Evolutionary conservation across 495 filamentous ascomycete genomes (phyloP).

Genomic region (Copromyces sp.): DNA sequence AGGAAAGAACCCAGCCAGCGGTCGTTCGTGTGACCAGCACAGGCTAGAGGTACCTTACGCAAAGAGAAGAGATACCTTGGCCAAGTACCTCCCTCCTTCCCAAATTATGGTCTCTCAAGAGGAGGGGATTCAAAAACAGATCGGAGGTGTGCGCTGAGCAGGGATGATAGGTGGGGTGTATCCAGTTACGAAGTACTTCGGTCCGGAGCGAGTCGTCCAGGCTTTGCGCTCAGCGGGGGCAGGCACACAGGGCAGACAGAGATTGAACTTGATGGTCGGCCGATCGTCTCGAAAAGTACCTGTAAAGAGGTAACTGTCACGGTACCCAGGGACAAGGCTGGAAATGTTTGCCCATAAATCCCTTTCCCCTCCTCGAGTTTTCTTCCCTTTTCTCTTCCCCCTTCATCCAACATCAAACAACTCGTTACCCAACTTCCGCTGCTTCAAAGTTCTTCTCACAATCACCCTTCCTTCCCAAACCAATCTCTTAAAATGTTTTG

Average conservation of each 20-base stretch:
- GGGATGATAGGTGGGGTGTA: not conserved
- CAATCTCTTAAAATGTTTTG: not conserved
- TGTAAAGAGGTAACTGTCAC: not conserved
- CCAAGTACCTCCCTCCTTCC: not conserved
- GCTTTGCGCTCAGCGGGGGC: not conserved
- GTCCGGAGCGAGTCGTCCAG: not conserved
- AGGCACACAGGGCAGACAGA: not conserved
- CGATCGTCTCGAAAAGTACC: not conserved
- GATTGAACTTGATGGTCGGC: not conserved
- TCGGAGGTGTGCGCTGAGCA: not conserved
- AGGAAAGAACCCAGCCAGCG: not conserved
- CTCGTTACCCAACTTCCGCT: not conserved
- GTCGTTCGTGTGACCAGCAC: not conserved
- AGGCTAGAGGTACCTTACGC: not conserved
- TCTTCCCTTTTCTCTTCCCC: not conserved
- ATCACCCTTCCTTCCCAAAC: not conserved
- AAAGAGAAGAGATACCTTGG: not conserved
- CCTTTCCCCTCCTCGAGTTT: not conserved
- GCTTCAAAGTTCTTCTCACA: not conserved
- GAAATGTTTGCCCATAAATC: not conserved
- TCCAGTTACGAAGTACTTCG: not conserved
- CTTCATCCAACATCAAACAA: not conserved
- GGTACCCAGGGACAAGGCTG: not conserved
- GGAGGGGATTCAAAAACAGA: not conserved
- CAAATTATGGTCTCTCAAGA: not conserved